Base-by-base conservation (phyloP, 345 rosid species). In the Gossypium arboreum region DNA sequence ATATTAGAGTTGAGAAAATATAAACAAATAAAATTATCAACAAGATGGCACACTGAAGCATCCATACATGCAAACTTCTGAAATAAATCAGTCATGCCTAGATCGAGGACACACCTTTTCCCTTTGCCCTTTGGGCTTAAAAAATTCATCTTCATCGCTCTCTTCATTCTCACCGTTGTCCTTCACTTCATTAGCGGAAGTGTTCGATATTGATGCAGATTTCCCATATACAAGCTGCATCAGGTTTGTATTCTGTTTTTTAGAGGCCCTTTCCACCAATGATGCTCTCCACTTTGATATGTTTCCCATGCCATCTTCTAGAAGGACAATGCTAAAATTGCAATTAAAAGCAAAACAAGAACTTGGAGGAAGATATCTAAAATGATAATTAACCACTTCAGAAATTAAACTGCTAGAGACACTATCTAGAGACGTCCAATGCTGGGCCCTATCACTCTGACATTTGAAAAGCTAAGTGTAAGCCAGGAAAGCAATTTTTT, bases 181-280 rank as follows among this genome's bases (percentile, higher is more conserved):
- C 74, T 80, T 82, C 60, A 70, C 74, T 68, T 86, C 88, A 77
- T 76, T 59, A 68, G 15, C 51, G 56, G 78, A 72, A 78, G 81
- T 77, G 69, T 83, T 74, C 61, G 76, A 79, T 54, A 67, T 45
- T 39, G 92, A 73, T 76, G 85, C 75, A 22, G 87, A 68, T 58
- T 79, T 81, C 48, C 97, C 98, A 83, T 91, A 95, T 66, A 95
- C 97, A 73, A 85, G 89, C 66, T 95, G 96, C 91, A 80, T 90
- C 68, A 95, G 90, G 79, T 88, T 91, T 12, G 60, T 81, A 71
- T 77, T 84, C 72, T 78, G 86, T 78, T 86, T 88, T 55, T 77
- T 80, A 59, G 75, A 71, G 68, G 89, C 83, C 84, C 89, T 89
- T 65, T 92, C 91, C 76, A 75, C 69, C 89, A 94, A 79, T 48